Evolutionary conservation across 768 basidiomycete species (phyloP).

Genomic region (Leccinellum albellum): DNA sequence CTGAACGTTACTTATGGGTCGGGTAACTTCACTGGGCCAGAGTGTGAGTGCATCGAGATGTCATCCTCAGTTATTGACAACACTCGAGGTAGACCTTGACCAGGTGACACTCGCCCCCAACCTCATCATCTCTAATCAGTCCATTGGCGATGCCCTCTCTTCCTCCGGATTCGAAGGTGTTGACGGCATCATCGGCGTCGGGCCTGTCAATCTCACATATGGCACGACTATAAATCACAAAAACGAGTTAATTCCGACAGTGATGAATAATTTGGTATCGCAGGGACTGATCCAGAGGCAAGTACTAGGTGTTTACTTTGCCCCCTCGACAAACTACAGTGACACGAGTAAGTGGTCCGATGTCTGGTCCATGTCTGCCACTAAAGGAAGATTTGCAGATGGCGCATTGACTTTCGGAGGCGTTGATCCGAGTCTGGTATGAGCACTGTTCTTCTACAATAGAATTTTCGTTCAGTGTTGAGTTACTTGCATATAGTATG

Average conservation of each 20-base stretch:
- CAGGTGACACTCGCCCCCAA: conserved; percentile 22
- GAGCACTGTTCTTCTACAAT: not conserved
- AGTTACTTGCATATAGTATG: conserved; percentile 7
- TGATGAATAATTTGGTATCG: conserved; percentile 18
- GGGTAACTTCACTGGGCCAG: conserved; percentile 30
- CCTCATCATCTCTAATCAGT: conserved; percentile 27
- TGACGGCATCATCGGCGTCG: conserved; percentile 26
- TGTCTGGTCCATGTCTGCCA: not conserved
- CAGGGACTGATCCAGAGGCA: conserved; percentile 14
- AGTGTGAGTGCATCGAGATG: conserved; percentile 26
- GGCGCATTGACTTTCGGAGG: not conserved
- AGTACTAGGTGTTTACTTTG: conserved; percentile 7
- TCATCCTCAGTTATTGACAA: not conserved
- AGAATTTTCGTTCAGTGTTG: not conserved
- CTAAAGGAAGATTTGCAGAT: not conserved
- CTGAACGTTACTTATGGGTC: conserved; percentile 14
- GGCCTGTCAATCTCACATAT: conserved; percentile 16
- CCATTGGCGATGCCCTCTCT: conserved; percentile 25
- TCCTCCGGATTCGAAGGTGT: conserved; percentile 15
- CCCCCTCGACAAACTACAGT: not conserved
- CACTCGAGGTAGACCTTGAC: conserved; percentile 22
- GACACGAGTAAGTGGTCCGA: not conserved
- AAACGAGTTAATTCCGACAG: conserved; percentile 15
- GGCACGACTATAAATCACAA: not conserved
- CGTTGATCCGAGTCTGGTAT: not conserved